Base-by-base conservation (phyloP, 768 basidiomycete genomes). In the Cyclocybe aegerita region DNA sequence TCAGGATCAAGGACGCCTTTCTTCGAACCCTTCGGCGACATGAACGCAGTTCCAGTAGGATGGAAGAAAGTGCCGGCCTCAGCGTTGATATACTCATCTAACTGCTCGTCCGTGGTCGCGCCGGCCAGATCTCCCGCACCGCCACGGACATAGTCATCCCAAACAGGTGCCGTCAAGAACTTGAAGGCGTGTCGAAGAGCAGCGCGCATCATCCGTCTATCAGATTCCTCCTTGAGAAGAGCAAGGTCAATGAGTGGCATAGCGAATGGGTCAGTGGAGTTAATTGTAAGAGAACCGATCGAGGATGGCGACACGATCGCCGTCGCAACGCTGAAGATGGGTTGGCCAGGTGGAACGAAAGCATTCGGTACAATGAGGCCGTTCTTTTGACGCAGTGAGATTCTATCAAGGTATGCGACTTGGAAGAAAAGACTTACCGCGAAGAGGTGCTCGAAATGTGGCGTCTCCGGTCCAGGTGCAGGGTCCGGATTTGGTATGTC, bases 201-300 rank as follows among this genome's bases (percentile, higher is more conserved):
- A 46, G 64, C 60, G 7, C 62, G 55, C 15, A 67, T 39, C 8
- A 60, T 60, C 15, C 52, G 50, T 7, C 64, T 42, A 46, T 70
- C 70, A 23, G 64, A 62, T 3, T 53, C 53, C 9, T 60, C 55
- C 36, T 37, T 59, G 29, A 77, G 69, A 64, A 77, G 74, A 39
- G 70, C 73, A 2, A 78, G 76, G 57, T 83, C 69, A 60, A 83
- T 80, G 10, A 66, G 37, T 0, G 81, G 79, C 12, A 63, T 39
- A 37, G 65, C 67, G 58, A 80, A 78, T 10, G 76, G 67, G 53
- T 71, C 61, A n/a, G 63, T 70, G 9, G 75, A 72, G 41, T 65
- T 69, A 39, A 80, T 48, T 4, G 59, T 64, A 3, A 70, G 45
- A 14, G 57, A 50, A 39, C 60, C 62, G n/a, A 58, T 48, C 51